These are phyloP conservation scores for Psophocarpus tetragonolobus DNA, from an alignment of 306 rosid genomes.

Conservation along the genomic window DNA sequence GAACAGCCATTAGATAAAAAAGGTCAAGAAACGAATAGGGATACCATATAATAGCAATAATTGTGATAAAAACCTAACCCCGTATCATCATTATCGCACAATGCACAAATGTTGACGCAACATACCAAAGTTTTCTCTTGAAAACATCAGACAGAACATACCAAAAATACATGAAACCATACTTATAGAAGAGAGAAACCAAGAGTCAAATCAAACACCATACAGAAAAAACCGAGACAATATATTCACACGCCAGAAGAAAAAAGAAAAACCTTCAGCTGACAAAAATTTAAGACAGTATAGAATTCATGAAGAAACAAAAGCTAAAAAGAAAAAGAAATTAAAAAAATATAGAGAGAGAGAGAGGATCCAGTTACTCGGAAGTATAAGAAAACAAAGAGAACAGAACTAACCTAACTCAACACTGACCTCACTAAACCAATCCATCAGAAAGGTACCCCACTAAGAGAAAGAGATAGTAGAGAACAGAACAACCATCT, in stretches of 20 bases:
- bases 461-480: slow-evolving; percentile 7
- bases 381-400: slow-evolving; percentile 3
- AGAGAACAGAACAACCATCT: background rate
- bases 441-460: slow-evolving; percentile 37
- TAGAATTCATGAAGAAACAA: background rate
- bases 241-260: background rate
- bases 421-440: slow-evolving; percentile 35
- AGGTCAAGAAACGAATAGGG: background rate
- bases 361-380: too few species aligned
- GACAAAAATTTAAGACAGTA: background rate
- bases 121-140: slow-evolving; percentile 15
- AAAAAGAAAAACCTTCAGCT: background rate
- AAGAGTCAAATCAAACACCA: slow-evolving; percentile 25
- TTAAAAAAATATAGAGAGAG: too few species aligned
- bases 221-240: background rate
- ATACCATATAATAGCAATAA: slow-evolving; percentile 4
- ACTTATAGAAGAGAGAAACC: slow-evolving; percentile 8
- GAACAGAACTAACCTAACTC: slow-evolving; percentile 42
- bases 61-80: slow-evolving; percentile 12
- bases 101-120: slow-evolving; percentile 23
- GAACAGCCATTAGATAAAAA: slow-evolving; percentile 18
- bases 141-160: too few species aligned
- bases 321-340: background rate
- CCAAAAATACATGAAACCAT: background rate
- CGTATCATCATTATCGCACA: slow-evolving; percentile 7